A percentile compares a stretch with the other conserved stretches of the same genome.
These are phyloP conservation scores for Pseudovirgaria hyperparasitica DNA, from an alignment of 2,329 filamentous ascomycete genomes.

Conservation along the genomic window DNA sequence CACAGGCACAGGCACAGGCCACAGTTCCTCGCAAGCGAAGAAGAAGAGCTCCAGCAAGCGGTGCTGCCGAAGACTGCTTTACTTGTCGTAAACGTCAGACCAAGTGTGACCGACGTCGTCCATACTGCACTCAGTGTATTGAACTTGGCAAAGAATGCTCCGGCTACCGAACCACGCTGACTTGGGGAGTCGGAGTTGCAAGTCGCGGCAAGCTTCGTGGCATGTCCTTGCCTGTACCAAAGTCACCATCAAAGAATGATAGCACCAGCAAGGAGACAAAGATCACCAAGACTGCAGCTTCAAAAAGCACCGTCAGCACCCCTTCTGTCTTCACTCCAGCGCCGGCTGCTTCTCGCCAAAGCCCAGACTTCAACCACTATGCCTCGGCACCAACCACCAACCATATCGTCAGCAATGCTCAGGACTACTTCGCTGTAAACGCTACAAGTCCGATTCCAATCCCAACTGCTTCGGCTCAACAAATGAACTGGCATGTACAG, in stretches of 20 bases:
- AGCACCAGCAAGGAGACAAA: conserved; percentile 9
- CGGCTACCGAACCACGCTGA: conserved; percentile 92
- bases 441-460: conserved; percentile 28
- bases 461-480: conserved; percentile 19
- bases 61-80: conserved; percentile 91
- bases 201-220: conserved; percentile 90
- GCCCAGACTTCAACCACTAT: conserved; percentile 21
- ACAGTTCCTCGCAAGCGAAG: conserved; percentile 49
- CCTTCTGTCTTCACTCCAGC: conserved; percentile 14
- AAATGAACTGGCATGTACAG: conserved; percentile 24
- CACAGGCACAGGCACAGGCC: no score
- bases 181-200: conserved; percentile 91
- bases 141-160: conserved; percentile 86
- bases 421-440: conserved; percentile 23
- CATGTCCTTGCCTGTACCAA: conserved; percentile 57
- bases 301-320: conserved; percentile 7
- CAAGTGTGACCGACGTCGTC: conserved; percentile 81
- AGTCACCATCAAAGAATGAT: conserved; percentile 21
- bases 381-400: conserved; percentile 24
- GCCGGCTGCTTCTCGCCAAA: conserved; percentile 16
- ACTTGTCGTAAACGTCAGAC: conserved; percentile 72
- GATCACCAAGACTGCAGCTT: conserved; percentile 11
- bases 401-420: conserved; percentile 18
- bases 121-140: conserved; percentile 90
- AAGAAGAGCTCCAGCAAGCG: conserved; percentile 76